Percentiles rank a stretch among this genome's conserved stretches.
Evolutionary conservation across 768 basidiomycete species (phyloP).

Genomic region (Hygrocybe coccinea): DNA sequence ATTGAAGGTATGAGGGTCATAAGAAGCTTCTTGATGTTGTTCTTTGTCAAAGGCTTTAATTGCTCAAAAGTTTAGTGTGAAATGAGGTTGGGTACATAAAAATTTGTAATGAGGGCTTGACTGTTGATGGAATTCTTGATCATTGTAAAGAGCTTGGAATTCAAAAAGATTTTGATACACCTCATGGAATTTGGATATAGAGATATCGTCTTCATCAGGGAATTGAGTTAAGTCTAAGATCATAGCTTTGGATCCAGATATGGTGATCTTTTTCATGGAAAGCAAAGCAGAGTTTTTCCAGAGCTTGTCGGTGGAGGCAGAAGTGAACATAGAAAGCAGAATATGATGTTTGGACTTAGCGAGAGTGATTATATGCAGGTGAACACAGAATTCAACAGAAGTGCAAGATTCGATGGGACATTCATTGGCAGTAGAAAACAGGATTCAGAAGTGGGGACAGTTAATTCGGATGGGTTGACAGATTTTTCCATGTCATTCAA

Average conservation of each 20-base stretch:
- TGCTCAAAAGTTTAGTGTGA: no score
- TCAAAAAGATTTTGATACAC: slow-evolving; percentile 8
- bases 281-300: background rate
- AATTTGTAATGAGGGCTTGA: no score
- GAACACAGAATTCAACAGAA: slow-evolving; percentile 7
- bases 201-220: no score
- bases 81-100: no score
- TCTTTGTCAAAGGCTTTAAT: no score
- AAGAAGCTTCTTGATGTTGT: no score
- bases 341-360: slow-evolving; percentile 3
- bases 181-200: slow-evolving; percentile 15
- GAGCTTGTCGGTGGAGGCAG: background rate
- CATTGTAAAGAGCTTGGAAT: slow-evolving; percentile 5
- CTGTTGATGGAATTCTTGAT: background rate
- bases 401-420: background rate
- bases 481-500: no score
- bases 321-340: slow-evolving; percentile 5
- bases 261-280: background rate
- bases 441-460: background rate
- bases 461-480: no score
- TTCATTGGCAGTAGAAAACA: slow-evolving; percentile 3
- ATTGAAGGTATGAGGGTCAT: background rate
- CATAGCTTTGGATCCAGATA: background rate
- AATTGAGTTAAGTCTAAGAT: slow-evolving; percentile 16
- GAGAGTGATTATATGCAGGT: slow-evolving; percentile 8